Percentiles rank a stretch among this genome's conserved stretches.
phyloP scores from a whole-genome alignment of 495 filamentous ascomycete genomes.

The Trichoderma parareesei region DNA sequence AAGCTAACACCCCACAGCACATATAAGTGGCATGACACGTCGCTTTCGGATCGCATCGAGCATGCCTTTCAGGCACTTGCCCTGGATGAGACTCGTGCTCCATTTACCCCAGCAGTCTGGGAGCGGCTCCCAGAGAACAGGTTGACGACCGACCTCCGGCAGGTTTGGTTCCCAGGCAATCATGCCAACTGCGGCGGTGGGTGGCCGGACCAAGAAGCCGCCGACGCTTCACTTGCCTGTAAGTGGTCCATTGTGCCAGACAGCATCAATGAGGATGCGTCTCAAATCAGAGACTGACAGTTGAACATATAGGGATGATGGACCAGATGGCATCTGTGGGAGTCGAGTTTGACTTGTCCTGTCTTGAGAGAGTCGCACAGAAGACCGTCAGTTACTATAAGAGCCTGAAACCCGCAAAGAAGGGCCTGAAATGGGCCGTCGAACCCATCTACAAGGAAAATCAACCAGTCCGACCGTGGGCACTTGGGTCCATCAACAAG shows the following conservation, averaged over 20 bases:
- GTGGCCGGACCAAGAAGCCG: constrained; percentile 35
- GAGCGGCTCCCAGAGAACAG: constrained; percentile 28
- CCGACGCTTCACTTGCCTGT: constrained; percentile 62
- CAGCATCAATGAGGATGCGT: constrained; percentile 14
- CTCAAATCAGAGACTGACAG: not conserved
- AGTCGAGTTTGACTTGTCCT: constrained; percentile 45
- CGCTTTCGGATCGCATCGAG: constrained; percentile 47
- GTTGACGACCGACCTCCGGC: constrained; percentile 47
- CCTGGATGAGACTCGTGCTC: constrained; percentile 55
- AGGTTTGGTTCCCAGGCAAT: constrained; percentile 68
- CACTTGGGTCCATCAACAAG: constrained; percentile 46
- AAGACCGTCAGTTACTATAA: constrained; percentile 40
- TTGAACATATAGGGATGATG: constrained; percentile 46
- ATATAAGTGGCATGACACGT: constrained; percentile 53
- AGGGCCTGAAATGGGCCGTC: constrained; percentile 34
- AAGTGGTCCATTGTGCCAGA: constrained; percentile 15
- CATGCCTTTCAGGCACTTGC: constrained; percentile 70
- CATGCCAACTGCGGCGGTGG: constrained; percentile 62
- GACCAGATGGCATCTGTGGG: constrained; percentile 55
- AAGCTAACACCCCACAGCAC: constrained; percentile 16
- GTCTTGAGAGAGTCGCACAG: constrained; percentile 42
- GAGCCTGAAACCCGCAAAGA: not conserved
- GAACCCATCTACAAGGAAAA: constrained; percentile 39
- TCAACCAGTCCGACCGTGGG: constrained; percentile 48
- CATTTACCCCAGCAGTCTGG: constrained; percentile 62